Evolutionary conservation across 1,284 basidiomycete genomes (phyloP).

Genomic region (Spongispora temasekensis): DNA sequence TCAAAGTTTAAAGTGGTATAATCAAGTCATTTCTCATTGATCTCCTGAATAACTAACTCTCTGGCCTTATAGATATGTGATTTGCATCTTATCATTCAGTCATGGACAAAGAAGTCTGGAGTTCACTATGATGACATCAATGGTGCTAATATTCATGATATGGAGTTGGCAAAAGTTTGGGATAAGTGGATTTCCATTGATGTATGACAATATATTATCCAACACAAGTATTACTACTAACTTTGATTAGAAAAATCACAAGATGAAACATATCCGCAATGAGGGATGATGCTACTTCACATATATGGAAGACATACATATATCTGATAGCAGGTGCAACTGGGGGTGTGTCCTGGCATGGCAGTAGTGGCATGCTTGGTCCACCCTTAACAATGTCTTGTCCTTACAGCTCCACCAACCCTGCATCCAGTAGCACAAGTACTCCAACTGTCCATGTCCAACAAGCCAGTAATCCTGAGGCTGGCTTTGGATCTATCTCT

Average conservation of each 20-base stretch:
- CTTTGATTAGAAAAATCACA: neutral
- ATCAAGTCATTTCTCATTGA: neutral
- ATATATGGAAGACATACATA: neutral
- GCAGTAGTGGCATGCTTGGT: neutral
- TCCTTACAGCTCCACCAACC: no score
- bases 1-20: neutral
- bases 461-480: no score
- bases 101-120: neutral
- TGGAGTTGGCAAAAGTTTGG: neutral
- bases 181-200: neutral
- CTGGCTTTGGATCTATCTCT: no score
- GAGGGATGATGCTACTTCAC: neutral
- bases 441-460: no score
- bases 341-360: neutral
- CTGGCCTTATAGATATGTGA: neutral
- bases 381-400: neutral
- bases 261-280: neutral
- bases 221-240: neutral
- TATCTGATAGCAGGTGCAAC: neutral
- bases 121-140: neutral
- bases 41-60: neutral
- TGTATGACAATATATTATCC: neutral
- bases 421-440: no score
- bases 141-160: neutral
- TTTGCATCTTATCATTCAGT: neutral